These are phyloP conservation scores for Leccinellum albellum DNA, from an alignment of 768 basidiomycete species.

Conservation along the genomic window DNA sequence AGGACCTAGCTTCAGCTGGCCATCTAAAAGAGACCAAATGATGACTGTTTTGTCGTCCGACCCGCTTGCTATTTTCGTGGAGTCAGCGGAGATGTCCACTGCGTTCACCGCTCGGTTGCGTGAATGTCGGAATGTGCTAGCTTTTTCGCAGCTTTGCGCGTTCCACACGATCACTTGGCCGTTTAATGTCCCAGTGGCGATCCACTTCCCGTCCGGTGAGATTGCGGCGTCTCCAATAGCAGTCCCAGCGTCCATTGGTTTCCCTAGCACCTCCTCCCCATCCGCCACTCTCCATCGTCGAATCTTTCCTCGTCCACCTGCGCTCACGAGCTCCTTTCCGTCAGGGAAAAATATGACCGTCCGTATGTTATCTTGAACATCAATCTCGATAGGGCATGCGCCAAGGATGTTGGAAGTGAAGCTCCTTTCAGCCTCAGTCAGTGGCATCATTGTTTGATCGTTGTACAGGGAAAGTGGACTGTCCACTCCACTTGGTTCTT, in stretches of 20 bases:
- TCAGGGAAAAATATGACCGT: background rate
- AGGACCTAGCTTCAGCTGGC: background rate
- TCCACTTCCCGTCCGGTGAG: background rate
- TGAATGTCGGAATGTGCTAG: background rate
- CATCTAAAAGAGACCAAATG: background rate
- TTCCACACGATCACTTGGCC: background rate
- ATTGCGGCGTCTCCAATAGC: background rate
- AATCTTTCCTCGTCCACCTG: background rate
- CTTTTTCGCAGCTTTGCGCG: background rate
- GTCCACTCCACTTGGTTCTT: too few relatives aligned
- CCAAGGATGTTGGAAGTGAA: too few relatives aligned
- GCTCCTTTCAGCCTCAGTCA: too few relatives aligned
- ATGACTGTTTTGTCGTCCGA: background rate
- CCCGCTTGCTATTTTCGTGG: background rate
- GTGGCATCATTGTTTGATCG: too few relatives aligned
- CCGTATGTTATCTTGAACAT: background rate
- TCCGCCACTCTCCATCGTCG: background rate
- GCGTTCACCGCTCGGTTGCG: background rate
- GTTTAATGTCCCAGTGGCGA: background rate
- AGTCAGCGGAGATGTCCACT: background rate
- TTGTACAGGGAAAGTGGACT: too few relatives aligned
- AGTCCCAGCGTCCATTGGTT: background rate
- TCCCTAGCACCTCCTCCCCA: background rate
- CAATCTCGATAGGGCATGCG: too few relatives aligned
- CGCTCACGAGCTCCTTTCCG: background rate